A percentile compares a stretch with the other conserved stretches of the same genome.
These are phyloP conservation scores for Dendrobium officinale DNA, from an alignment of 106 monocot genomes.

Conservation along the genomic window DNA sequence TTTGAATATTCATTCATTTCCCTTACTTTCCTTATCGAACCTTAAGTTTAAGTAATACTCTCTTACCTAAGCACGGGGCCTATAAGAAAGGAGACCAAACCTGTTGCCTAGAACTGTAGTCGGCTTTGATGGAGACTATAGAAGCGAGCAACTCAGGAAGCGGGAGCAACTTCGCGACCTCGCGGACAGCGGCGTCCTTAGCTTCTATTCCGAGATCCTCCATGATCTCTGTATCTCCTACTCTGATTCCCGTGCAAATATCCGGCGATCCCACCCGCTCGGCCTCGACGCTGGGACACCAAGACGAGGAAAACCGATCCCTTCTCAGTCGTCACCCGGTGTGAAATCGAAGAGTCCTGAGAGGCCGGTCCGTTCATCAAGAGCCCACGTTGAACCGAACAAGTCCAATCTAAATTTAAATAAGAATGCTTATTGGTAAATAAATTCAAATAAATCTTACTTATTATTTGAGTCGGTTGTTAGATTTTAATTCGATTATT, in stretches of 20 bases:
- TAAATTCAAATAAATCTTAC: too few species aligned
- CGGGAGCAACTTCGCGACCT: constrained; percentile 86
- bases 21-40: too few species aligned
- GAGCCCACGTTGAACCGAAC: background rate
- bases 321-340: too few species aligned
- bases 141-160: constrained; percentile 77
- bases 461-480: too few species aligned
- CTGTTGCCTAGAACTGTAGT: constrained; percentile 92
- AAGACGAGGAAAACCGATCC: background rate
- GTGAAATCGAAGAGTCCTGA: too few species aligned
- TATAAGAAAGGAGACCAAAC: constrained; percentile 12
- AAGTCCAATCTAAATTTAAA: background rate
- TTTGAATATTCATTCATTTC: background rate
- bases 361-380: background rate
- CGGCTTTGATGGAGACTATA: constrained; percentile 80
- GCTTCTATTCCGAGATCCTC: constrained; percentile 91
- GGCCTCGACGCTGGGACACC: background rate
- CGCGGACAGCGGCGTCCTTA: constrained; percentile 84
- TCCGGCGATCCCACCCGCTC: background rate
- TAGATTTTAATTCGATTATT: too few species aligned
- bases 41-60: background rate
- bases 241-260: background rate
- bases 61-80: background rate
- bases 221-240: constrained; percentile 27
- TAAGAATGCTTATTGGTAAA: too few species aligned